These are phyloP conservation scores for Haplosporangium sp. DNA, from an alignment of 371 early-diverging fungal species.

Conservation along the genomic window DNA sequence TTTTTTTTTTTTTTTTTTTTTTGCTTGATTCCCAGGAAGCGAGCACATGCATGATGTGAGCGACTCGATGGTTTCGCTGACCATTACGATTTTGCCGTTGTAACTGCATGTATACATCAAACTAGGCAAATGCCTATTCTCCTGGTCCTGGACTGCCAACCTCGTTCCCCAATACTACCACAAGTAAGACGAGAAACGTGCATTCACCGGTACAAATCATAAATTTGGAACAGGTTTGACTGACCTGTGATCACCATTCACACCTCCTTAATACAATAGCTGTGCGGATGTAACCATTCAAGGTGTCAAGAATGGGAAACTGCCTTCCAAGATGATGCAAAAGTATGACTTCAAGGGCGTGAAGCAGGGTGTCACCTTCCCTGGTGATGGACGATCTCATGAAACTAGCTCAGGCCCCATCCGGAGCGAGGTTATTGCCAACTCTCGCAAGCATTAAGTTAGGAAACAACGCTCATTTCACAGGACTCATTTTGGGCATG, in stretches of 20 bases:
- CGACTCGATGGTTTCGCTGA: no score
- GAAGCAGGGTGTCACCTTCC: slow-evolving; percentile 26
- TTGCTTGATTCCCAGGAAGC: neutral
- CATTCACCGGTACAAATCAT: no score
- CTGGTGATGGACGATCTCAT: slow-evolving; percentile 38
- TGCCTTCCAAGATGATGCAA: slow-evolving; percentile 32
- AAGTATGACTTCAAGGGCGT: slow-evolving; percentile 33
- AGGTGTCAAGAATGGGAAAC: slow-evolving; percentile 39
- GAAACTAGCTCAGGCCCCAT: slow-evolving; percentile 25
- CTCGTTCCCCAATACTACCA: slow-evolving; percentile 45
- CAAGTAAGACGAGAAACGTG: slow-evolving; percentile 31
- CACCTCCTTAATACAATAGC: slow-evolving; percentile 1
- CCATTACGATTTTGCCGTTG: neutral
- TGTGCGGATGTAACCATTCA: slow-evolving; percentile 46
- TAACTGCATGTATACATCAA: neutral
- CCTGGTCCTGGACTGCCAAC: slow-evolving; percentile 50
- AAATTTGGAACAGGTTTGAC: no score
- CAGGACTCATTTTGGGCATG: no score
- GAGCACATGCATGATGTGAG: no score
- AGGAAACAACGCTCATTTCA: neutral
- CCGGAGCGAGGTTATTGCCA: slow-evolving; percentile 13
- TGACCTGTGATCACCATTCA: neutral
- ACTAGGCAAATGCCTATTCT: slow-evolving; percentile 38
- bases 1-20: neutral
- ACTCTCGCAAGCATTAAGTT: slow-evolving; percentile 8